Evolutionary conservation across 2,329 filamentous ascomycete species (phyloP), one percentile per base, ranked within the genome.

Genomic region (Alternaria hordeiaustralica): DNA sequence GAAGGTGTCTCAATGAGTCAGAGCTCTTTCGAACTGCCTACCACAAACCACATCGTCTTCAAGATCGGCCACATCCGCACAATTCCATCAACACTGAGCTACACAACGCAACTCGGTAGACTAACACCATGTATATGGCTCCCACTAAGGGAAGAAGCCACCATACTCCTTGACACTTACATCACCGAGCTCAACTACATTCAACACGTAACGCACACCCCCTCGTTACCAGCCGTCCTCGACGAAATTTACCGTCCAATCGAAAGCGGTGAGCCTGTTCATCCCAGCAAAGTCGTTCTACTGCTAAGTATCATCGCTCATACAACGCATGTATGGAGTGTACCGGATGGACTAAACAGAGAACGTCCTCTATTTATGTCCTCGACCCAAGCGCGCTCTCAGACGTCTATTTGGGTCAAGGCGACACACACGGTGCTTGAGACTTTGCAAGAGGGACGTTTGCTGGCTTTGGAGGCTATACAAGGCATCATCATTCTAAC

Each of bases 401-500:
- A 57, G 61, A 67, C 75, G 2, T 50, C 65, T 1, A 44, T 63
- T 9, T 82, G 78, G 78, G 63, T 57, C 18, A 57, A 25, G 33
- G 18, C 54, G 0, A 28, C 54, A 57, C 47, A 57, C 15, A 21
- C 26, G 6, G 54, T 46, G 9, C 26, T 57, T 2, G 46, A 57
- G 23, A 26, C 54, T 12, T 9, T 26, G 3, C 54, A 57, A n/a
- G 43, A 57, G n/a, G 13, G 18, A 7, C 11, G 0, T 4, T 10
- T 20, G 1, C 20, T 21, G 12, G 20, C 43, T 4, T 6, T 57
- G 12, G 79, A 82, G 59, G 77, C 75, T 41, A 61, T 82, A 4
- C 80, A 82, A 64, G 76, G 75, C 0, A 72, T 77, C 12, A 73
- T 81, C 4, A 76, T 83, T 8, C 43, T 78, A 0, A 67, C 72